phyloP scores from a whole-genome alignment of 106 monocot genomes.

The Apostasia ramifera region DNA sequence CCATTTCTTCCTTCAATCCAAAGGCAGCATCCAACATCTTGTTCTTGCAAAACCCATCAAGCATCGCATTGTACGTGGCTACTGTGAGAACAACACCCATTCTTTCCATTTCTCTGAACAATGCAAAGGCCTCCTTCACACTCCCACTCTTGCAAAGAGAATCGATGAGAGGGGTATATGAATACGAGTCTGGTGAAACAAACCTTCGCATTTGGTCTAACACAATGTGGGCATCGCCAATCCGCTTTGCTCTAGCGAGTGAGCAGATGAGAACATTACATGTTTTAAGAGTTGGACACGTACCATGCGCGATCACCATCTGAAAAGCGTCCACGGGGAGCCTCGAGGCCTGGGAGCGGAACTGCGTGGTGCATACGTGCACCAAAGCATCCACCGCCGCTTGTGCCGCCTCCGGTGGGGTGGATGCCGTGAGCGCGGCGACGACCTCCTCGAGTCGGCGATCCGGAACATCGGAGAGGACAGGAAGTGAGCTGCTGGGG shows the following conservation, averaged over 20 bases:
- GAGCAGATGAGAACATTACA: conserved; percentile 48
- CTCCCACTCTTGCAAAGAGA: conserved; percentile 44
- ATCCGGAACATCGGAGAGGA: conserved; percentile 10
- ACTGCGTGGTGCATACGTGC: conserved; percentile 43
- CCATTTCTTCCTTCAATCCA: conserved; percentile 55
- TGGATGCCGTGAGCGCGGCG: conserved; percentile 10
- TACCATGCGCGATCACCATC: conserved; percentile 21
- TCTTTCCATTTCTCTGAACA: conserved; percentile 66
- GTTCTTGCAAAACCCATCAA: conserved; percentile 74
- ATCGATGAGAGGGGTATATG: conserved; percentile 60
- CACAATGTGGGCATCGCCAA: conserved; percentile 27
- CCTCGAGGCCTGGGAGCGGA: conserved; percentile 6
- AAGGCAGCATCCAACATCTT: conserved; percentile 49
- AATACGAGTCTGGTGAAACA: conserved; percentile 42
- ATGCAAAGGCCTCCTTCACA: conserved; percentile 28
- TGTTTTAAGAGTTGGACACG: conserved; percentile 37
- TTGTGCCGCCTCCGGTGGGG: neutral
- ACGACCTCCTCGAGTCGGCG: conserved; percentile 14
- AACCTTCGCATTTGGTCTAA: conserved; percentile 57
- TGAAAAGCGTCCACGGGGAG: conserved; percentile 43
- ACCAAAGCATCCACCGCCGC: conserved; percentile 30
- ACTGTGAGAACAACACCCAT: conserved; percentile 34
- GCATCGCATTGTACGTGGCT: conserved; percentile 70
- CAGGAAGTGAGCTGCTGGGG: conserved; percentile 8
- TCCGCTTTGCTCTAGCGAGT: conserved; percentile 15